These are phyloP conservation scores for Vitis amurensis DNA, from an alignment of 164 flowering plant species.

Conservation along the genomic window DNA sequence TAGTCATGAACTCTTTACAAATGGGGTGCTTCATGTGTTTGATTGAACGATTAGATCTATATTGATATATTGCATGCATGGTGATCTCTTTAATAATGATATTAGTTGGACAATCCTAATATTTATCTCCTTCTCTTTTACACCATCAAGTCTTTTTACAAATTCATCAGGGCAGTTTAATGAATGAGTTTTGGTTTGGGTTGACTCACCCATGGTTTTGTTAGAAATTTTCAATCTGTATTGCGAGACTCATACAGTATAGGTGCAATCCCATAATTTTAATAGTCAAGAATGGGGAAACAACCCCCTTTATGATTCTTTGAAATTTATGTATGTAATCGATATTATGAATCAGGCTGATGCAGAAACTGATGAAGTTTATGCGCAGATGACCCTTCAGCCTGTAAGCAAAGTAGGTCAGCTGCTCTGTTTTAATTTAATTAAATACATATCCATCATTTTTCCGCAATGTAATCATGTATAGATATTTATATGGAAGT, in stretches of 20 bases:
- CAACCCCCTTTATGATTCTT: not conserved
- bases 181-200: too few species aligned
- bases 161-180: too few species aligned
- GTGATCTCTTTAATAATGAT: not conserved
- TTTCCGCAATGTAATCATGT: not conserved
- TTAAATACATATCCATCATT: not conserved
- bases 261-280: not conserved
- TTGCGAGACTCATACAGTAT: not conserved
- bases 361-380: constrained; percentile 91
- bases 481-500: not conserved
- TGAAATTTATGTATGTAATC: not conserved
- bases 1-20: too few species aligned
- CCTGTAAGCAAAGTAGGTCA: constrained; percentile 84
- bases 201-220: too few species aligned
- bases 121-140: not conserved
- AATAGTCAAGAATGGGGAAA: not conserved
- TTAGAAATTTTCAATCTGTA: too few species aligned
- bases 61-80: not conserved
- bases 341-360: constrained; percentile 68
- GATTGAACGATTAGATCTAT: too few species aligned
- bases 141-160: not conserved
- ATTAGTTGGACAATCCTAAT: too few species aligned
- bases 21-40: too few species aligned
- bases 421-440: constrained; percentile 10
- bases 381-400: constrained; percentile 97